A percentile compares a stretch with the other conserved stretches of the same genome.
These are phyloP conservation scores for Trichoderma erinaceum DNA, from an alignment of 495 filamentous ascomycete species.

Conservation along the genomic window DNA sequence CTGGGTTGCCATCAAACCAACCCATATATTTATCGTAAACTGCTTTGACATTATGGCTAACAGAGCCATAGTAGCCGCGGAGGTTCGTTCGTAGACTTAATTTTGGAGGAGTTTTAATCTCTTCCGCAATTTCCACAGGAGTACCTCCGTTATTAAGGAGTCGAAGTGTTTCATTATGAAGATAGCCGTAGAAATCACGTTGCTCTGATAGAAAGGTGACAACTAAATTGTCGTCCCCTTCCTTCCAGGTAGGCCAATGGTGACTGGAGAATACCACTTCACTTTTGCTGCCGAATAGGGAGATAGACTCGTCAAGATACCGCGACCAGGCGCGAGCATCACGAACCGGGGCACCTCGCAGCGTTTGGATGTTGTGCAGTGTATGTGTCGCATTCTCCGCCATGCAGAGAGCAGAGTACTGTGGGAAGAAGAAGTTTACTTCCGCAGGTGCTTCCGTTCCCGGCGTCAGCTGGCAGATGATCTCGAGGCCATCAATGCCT, in stretches of 20 bases:
- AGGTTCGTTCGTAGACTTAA: constrained; percentile 24
- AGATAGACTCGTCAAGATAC: constrained; percentile 21
- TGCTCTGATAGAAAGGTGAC: constrained; percentile 23
- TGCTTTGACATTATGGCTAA: constrained; percentile 37
- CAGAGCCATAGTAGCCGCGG: constrained; percentile 33
- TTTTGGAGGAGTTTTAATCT: constrained; percentile 24
- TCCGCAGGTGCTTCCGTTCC: constrained; percentile 20
- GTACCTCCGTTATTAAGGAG: constrained; percentile 28
- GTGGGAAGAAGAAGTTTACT: constrained; percentile 21
- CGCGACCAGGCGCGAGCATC: constrained; percentile 19
- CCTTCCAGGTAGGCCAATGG: constrained; percentile 10
- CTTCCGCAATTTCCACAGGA: constrained; percentile 33
- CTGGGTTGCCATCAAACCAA: constrained; percentile 37
- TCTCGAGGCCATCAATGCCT: constrained; percentile 15
- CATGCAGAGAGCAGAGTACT: constrained; percentile 17
- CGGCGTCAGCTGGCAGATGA: constrained; percentile 19
- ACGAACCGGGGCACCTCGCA: constrained; percentile 21
- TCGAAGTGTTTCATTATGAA: constrained; percentile 33
- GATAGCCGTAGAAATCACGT: constrained; percentile 32
- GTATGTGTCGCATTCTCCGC: constrained; percentile 20
- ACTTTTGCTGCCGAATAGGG: constrained; percentile 16
- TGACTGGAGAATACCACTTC: constrained; percentile 18
- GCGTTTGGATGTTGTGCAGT: constrained; percentile 20
- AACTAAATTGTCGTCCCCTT: constrained; percentile 18
- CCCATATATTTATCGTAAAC: constrained; percentile 37